Percentiles rank a stretch among this genome's conserved stretches.
phyloP scores from a whole-genome alignment of 768 basidiomycete species.

The Suillus bovinus region DNA sequence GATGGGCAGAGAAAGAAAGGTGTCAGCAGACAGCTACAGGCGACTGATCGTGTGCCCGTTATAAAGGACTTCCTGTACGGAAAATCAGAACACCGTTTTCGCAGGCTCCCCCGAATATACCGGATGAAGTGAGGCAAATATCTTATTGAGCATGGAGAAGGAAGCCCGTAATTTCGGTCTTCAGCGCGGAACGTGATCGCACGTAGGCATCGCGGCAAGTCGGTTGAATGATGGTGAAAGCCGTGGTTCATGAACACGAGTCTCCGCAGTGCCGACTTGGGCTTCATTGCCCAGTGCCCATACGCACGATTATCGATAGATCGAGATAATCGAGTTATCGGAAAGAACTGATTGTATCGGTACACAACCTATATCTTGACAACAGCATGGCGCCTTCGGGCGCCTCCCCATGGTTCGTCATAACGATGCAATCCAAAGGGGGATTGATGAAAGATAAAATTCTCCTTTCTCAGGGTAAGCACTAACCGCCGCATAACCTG shows the following conservation, averaged over 20 bases:
- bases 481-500: neutral
- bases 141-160: conserved; percentile 14
- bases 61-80: conserved; percentile 24
- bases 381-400: neutral
- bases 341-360: neutral
- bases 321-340: neutral
- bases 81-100: conserved; percentile 26
- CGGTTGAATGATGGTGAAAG: neutral
- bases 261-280: neutral
- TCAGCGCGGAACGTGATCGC: neutral
- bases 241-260: neutral
- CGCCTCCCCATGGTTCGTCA: neutral
- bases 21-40: conserved; percentile 10
- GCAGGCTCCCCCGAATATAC: conserved; percentile 21
- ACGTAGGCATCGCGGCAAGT: conserved; percentile 2
- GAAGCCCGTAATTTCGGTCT: conserved; percentile 5
- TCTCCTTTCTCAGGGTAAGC: neutral
- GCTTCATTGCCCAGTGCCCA: neutral
- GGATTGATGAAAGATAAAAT: neutral
- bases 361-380: neutral
- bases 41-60: conserved; percentile 15
- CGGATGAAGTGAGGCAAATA: conserved; percentile 23
- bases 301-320: neutral
- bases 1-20: conserved; percentile 18
- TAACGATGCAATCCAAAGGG: neutral